Base-by-base conservation (phyloP, 2,329 filamentous ascomycete genomes). In the Daldinia eschscholtzii region DNA sequence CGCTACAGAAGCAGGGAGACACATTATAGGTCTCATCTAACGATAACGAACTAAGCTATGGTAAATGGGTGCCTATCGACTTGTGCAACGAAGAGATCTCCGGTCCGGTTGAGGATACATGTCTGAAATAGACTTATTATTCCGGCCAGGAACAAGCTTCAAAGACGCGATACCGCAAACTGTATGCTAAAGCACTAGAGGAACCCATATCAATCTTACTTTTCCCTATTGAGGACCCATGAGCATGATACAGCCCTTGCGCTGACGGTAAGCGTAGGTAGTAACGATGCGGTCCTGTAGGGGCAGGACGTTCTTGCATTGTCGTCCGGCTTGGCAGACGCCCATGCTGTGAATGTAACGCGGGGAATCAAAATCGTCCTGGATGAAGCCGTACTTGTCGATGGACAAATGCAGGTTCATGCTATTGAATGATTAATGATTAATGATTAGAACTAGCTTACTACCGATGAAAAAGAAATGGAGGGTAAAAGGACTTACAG, bases 361-460 rank as follows among this genome's bases (percentile, higher is more conserved):
- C 6, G 46, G 13, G 6, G 5, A 6, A 1, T 30, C 26, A 13
- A 3, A 12, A 28, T 30, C 33, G 46, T 52, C 46, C 46, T 18
- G 26, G 26, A 52, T 52, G 28, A 52, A 52, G 46, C 46, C 46
- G 46, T 33, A 52, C 26, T 52, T 15, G 3, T 52, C 46, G 15
- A 33, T 18, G 13, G 26, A n/a, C 46, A 52, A 6, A 9, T 52
- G 46, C 2, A 30, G 5, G 6, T 15, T 18, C 46, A 52, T 30
- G 7, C 33, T 35, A 35, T 35, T 9, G 33, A 35, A 35, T 2
- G 7, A 35, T 9, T 10, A 35, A 35, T 2, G 7, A 35, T 9
- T 10, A 35, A 2, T 35, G 6, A 35, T 35, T 35, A 35, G 33
- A 9, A 35, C 5, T 35, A 2, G 33, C 33, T 35, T 23, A 23